Conservation (phyloP, 2,329 filamentous ascomycete species). For the Harringtonia aguacate region DNA sequence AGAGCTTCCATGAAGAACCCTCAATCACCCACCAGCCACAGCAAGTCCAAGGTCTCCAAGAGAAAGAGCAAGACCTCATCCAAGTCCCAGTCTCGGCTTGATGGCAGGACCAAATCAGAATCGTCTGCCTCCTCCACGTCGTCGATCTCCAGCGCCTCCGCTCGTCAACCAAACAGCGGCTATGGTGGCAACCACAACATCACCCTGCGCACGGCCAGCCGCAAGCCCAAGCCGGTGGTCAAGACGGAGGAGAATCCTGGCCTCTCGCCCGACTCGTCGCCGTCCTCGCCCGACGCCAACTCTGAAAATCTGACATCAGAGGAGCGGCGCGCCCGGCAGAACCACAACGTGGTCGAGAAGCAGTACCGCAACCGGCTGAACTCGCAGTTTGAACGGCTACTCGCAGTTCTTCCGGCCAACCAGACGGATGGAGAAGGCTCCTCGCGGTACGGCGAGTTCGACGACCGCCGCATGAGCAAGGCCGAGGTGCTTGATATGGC, state of each 20-base stretch:
- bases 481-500: slow-evolving; percentile 35
- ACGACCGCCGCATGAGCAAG: slow-evolving; percentile 27
- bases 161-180: slow-evolving; percentile 4
- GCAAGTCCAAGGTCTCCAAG: slow-evolving; percentile 1
- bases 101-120: slow-evolving; percentile 1
- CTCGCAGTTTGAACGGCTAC: slow-evolving; percentile 31
- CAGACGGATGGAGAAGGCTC: slow-evolving; percentile 5
- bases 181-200: slow-evolving; percentile 11
- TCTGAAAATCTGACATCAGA: slow-evolving; percentile 8
- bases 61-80: neutral
- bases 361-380: slow-evolving; percentile 37
- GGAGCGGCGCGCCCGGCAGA: slow-evolving; percentile 13
- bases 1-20: neutral
- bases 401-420: slow-evolving; percentile 25
- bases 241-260: neutral
- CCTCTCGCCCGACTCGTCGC: slow-evolving; percentile 1
- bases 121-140: slow-evolving; percentile 6
- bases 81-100: neutral
- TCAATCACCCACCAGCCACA: neutral
- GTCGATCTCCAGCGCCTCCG: neutral
- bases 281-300: slow-evolving; percentile 5
- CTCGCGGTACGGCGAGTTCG: slow-evolving; percentile 10
- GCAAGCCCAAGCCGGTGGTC: slow-evolving; percentile 7
- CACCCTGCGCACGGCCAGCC: slow-evolving; percentile 11
- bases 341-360: slow-evolving; percentile 36